Percentiles rank a stretch among this genome's conserved stretches.
Conservation (phyloP, 106 monocot species). For the Dioscorea dumetorum region DNA sequence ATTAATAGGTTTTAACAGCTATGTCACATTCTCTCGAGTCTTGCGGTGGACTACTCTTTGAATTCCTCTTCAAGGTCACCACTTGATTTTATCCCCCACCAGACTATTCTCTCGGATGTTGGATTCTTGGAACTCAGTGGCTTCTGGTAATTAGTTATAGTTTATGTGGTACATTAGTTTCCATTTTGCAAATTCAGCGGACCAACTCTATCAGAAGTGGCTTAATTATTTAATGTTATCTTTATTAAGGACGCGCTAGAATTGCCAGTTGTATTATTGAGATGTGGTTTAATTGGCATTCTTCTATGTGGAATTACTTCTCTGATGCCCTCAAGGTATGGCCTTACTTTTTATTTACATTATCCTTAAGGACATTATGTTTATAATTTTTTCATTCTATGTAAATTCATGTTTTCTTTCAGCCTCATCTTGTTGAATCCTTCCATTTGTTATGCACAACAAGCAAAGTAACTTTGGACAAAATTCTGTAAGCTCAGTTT, state of each 20-base stretch:
- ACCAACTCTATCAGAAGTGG: not conserved
- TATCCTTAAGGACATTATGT: not conserved
- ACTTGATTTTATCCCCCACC: constrained; percentile 54
- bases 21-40: constrained; percentile 21
- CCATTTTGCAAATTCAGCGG: not conserved
- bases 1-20: constrained; percentile 26
- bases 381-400: constrained; percentile 1
- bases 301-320: constrained; percentile 60
- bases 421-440: constrained; percentile 12
- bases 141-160: constrained; percentile 54
- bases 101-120: constrained; percentile 64
- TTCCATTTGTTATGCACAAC: constrained; percentile 38
- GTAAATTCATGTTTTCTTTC: constrained; percentile 19
- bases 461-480: constrained; percentile 28
- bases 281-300: constrained; percentile 89
- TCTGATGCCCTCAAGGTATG: constrained; percentile 44
- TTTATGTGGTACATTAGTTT: not conserved
- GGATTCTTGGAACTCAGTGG: constrained; percentile 49
- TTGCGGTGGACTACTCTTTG: constrained; percentile 54
- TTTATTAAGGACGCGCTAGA: constrained; percentile 26
- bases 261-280: constrained; percentile 45
- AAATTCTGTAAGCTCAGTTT: constrained; percentile 51
- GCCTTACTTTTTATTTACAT: not conserved
- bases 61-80: constrained; percentile 68
- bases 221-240: not conserved